Conservation (phyloP, 495 filamentous ascomycete genomes). For the Tuber borchii region DNA sequence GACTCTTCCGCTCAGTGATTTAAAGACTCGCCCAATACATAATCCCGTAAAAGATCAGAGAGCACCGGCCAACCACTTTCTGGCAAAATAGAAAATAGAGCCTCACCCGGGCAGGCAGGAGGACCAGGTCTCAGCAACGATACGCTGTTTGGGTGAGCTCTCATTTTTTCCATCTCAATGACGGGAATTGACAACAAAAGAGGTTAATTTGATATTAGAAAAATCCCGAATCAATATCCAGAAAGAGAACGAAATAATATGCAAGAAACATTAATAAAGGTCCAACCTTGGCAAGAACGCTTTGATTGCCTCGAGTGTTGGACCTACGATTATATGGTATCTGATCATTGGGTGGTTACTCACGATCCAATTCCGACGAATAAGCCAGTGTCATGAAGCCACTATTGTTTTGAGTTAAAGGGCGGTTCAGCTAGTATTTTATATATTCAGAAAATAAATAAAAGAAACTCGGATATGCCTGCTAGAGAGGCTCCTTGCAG, state of each 20-base stretch:
- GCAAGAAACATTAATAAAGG: conserved; percentile 63
- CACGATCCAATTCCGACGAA: conserved; percentile 60
- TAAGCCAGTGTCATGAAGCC: conserved; percentile 71
- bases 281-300: conserved; percentile 56
- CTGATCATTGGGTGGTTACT: background rate
- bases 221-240: conserved; percentile 42
- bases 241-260: conserved; percentile 42
- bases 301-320: conserved; percentile 2
- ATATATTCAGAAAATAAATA: background rate
- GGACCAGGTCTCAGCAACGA: conserved; percentile 63
- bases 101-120: conserved; percentile 58
- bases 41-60: conserved; percentile 75
- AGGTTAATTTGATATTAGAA: background rate
- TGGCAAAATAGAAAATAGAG: conserved; percentile 66
- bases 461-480: background rate
- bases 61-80: conserved; percentile 64
- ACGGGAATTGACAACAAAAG: conserved; percentile 44
- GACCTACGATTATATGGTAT: background rate
- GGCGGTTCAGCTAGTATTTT: conserved; percentile 23
- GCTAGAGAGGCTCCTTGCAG: background rate
- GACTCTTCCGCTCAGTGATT: background rate
- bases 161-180: conserved; percentile 30
- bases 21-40: conserved; percentile 44
- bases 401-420: conserved; percentile 61
- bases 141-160: conserved; percentile 17